Evolutionary conservation across 768 basidiomycete genomes (phyloP).

Genomic region (Rhodotorula babjevae): DNA sequence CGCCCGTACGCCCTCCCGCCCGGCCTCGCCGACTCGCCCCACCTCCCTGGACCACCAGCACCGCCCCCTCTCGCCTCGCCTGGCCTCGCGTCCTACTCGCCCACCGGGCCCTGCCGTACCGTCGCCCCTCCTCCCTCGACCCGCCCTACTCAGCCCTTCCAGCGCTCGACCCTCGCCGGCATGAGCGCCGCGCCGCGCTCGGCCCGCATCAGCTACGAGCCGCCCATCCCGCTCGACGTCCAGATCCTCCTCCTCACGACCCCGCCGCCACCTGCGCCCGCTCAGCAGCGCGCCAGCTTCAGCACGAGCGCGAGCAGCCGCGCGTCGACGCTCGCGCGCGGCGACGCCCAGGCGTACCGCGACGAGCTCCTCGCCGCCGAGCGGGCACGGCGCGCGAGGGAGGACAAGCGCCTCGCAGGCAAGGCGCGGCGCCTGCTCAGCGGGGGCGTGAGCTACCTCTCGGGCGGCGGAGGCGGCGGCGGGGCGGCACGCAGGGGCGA

Average conservation of each 20-base stretch:
- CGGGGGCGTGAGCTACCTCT: background rate
- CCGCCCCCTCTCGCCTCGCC: background rate
- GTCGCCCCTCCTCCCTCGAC: background rate
- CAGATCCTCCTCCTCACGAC: slow-evolving; percentile 24
- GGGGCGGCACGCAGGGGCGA: background rate
- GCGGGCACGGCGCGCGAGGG: background rate
- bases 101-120: background rate
- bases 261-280: slow-evolving; percentile 10
- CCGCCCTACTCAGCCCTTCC: background rate
- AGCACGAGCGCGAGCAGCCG: too few species aligned
- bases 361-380: background rate
- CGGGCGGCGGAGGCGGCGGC: too few species aligned
- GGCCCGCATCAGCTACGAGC: slow-evolving; percentile 13
- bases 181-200: background rate
- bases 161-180: background rate
- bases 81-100: background rate
- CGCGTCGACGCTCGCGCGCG: background rate
- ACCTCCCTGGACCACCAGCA: background rate
- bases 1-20: slow-evolving; percentile 7
- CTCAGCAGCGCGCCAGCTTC: too few species aligned
- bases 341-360: background rate
- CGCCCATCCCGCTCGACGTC: slow-evolving; percentile 26
- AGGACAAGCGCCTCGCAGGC: background rate
- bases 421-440: background rate
- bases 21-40: slow-evolving; percentile 10